phyloP scores from a whole-genome alignment of 192 early-diverging fungal genomes.

The Glomus cerebriforme region DNA sequence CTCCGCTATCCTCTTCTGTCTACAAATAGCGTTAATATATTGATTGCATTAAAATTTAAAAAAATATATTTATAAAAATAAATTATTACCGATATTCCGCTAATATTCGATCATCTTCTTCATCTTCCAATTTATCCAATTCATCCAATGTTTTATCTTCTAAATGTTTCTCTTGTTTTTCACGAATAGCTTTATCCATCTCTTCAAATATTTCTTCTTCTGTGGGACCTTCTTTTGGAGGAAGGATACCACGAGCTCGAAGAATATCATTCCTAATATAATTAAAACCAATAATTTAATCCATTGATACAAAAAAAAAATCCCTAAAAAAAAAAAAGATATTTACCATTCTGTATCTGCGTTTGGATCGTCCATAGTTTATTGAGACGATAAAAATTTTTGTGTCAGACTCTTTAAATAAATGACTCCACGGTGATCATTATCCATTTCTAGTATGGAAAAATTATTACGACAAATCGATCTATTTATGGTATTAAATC shows the following conservation, averaged over 20 bases:
- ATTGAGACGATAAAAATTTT: background rate
- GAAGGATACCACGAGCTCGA: slow-evolving; percentile 88
- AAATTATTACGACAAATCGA: too few species aligned
- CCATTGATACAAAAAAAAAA: background rate
- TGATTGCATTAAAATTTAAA: slow-evolving; percentile 16
- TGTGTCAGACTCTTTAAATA: too few species aligned
- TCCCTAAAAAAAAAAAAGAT: background rate
- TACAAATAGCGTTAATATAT: slow-evolving; percentile 32
- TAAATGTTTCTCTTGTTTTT: slow-evolving; percentile 59
- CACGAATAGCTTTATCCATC: slow-evolving; percentile 67
- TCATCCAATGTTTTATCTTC: slow-evolving; percentile 75
- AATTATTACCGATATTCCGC: slow-evolving; percentile 66
- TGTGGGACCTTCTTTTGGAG: slow-evolving; percentile 70
- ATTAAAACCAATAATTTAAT: background rate
- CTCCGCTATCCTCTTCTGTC: slow-evolving; percentile 81
- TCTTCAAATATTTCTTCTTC: slow-evolving; percentile 77
- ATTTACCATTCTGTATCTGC: background rate
- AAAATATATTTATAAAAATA: background rate
- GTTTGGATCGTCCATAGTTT: background rate
- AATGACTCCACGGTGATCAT: too few species aligned
- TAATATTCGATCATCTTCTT: slow-evolving; percentile 86
- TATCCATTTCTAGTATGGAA: too few species aligned
- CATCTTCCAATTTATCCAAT: slow-evolving; percentile 91
- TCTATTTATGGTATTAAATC: too few species aligned
- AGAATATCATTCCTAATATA: slow-evolving; percentile 85